phyloP scores from a whole-genome alignment of 2,329 filamentous ascomycete genomes.

The Penicillium rolfsii region DNA sequence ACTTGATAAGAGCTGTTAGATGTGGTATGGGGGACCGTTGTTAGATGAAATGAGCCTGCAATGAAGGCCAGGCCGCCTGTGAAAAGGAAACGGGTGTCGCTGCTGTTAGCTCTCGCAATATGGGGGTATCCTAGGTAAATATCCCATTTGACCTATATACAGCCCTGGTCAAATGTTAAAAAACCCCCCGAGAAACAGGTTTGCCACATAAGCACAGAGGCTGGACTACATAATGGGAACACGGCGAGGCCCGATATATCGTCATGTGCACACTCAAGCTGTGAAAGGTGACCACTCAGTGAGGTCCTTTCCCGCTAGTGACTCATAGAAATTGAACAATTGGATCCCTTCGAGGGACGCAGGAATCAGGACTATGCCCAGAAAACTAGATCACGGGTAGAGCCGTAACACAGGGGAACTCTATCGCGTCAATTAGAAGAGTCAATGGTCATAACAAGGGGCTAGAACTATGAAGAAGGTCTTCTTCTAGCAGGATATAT shows the following conservation, averaged over 20 bases:
- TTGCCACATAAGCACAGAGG: constrained; percentile 7
- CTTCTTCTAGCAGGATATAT: background rate
- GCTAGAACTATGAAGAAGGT: constrained; percentile 12
- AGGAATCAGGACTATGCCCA: constrained; percentile 1
- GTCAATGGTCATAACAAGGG: background rate
- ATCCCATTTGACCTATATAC: background rate
- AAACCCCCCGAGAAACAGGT: constrained; percentile 9
- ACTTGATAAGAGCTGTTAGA: background rate
- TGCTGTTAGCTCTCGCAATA: background rate
- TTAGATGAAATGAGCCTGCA: background rate
- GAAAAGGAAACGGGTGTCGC: background rate
- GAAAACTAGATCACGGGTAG: constrained; percentile 15
- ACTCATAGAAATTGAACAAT: constrained; percentile 4
- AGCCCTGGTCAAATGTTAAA: background rate
- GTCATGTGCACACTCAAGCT: constrained; percentile 11
- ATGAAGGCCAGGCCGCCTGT: constrained; percentile 1
- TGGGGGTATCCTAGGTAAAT: background rate
- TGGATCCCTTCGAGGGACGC: background rate
- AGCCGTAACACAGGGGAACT: constrained; percentile 10
- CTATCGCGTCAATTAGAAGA: constrained; percentile 5
- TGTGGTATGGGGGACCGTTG: background rate
- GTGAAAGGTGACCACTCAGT: background rate
- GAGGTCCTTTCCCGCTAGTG: constrained; percentile 11
- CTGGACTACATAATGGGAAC: constrained; percentile 6
- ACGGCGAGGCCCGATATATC: constrained; percentile 17